phyloP scores from a whole-genome alignment of 805 yeast genomes.

The Kluyveromyces wickerhamii region DNA sequence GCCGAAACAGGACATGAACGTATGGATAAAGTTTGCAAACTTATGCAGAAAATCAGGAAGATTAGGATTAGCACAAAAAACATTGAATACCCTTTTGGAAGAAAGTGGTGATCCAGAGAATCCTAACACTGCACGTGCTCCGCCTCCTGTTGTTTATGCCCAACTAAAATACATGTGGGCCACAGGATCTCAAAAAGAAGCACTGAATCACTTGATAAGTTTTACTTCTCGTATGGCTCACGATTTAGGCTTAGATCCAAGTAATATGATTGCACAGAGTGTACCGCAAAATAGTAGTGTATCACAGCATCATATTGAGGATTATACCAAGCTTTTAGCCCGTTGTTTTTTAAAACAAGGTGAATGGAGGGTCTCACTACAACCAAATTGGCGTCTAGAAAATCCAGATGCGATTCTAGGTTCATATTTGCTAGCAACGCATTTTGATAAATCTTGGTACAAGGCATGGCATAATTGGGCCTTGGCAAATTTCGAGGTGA shows the following conservation, averaged over 20 bases:
- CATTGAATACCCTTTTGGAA: conserved; percentile 71
- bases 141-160: conserved; percentile 96
- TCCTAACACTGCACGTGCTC: conserved; percentile 64
- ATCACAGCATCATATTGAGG: conserved; percentile 60
- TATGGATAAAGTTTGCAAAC: conserved; percentile 98
- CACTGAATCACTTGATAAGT: conserved; percentile 75
- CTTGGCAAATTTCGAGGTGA: conserved; percentile 91
- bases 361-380: conserved; percentile 90
- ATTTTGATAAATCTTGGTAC: conserved; percentile 88
- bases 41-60: conserved; percentile 92
- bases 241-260: conserved; percentile 80
- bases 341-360: conserved; percentile 96
- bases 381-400: conserved; percentile 70
- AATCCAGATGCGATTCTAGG: conserved; percentile 80
- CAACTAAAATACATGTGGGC: conserved; percentile 97
- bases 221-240: conserved; percentile 87
- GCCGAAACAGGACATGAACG: conserved; percentile 94
- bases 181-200: conserved; percentile 80
- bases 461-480: conserved; percentile 99
- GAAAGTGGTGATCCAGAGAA: conserved; percentile 52
- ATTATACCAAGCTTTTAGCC: conserved; percentile 77
- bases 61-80: conserved; percentile 84
- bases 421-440: conserved; percentile 88
- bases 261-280: conserved; percentile 80
- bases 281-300: conserved; percentile 49